Evolutionary conservation across 2,329 filamentous ascomycete genomes (phyloP).

Genomic region (Aspergillus fumigatus): DNA sequence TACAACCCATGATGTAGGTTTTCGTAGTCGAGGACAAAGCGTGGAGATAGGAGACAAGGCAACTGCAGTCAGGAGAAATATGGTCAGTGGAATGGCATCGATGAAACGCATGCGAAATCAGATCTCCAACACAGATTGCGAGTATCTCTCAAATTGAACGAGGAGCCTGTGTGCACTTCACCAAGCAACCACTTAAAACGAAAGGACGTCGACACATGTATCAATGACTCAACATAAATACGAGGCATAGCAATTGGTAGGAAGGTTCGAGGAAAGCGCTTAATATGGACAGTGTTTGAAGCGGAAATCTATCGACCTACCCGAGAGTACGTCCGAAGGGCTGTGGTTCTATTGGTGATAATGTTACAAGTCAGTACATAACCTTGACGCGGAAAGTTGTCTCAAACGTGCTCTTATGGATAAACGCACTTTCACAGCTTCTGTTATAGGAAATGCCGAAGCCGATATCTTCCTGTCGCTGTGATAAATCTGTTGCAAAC

Average conservation of each 20-base stretch:
- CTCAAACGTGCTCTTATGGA: not conserved
- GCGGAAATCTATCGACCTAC: not conserved
- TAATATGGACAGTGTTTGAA: not conserved
- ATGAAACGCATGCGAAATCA: not conserved
- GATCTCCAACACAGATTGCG: not conserved
- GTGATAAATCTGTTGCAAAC: not conserved
- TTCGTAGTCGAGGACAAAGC: slow-evolving; percentile 6
- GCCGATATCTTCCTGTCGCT: not conserved
- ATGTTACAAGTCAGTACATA: not conserved
- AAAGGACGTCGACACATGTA: slow-evolving; percentile 10
- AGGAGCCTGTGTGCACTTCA: slow-evolving; percentile 10
- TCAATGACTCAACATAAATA: slow-evolving; percentile 1
- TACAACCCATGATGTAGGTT: slow-evolving; percentile 40
- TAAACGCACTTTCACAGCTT: not conserved
- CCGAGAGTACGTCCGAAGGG: not conserved
- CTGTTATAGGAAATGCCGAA: not conserved
- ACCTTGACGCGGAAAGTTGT: not conserved
- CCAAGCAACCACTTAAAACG: slow-evolving; percentile 7
- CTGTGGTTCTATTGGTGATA: not conserved
- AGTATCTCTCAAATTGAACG: slow-evolving; percentile 11
- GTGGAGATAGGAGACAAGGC: not conserved
- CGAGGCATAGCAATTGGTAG: not conserved
- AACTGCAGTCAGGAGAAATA: not conserved
- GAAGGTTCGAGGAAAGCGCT: not conserved
- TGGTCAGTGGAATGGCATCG: slow-evolving; percentile 2